phyloP scores from a whole-genome alignment of 805 yeast genomes.

The Kockiozyma suomiensis region DNA sequence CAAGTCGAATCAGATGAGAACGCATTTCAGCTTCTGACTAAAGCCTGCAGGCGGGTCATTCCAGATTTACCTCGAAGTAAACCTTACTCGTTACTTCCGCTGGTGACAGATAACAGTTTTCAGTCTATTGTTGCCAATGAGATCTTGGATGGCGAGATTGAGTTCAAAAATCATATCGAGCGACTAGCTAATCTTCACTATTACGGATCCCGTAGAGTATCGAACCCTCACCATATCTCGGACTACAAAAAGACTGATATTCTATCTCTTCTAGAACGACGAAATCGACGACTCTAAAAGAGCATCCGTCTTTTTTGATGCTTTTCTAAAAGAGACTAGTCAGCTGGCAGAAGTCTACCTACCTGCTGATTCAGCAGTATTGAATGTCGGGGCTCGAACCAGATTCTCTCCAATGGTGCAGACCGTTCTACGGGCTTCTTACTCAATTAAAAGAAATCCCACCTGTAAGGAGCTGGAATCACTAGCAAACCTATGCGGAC shows the following conservation, averaged over 20 bases:
- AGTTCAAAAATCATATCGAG: neutral
- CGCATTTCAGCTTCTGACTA: neutral
- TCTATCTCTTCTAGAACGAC: neutral
- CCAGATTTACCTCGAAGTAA: neutral
- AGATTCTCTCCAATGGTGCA: neutral
- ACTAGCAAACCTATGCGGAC: neutral
- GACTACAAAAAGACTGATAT: too few relatives aligned
- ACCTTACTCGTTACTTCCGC: neutral
- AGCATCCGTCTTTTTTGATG: neutral
- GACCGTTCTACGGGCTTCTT: neutral
- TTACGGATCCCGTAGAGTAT: neutral
- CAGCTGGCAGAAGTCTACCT: neutral
- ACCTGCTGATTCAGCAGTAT: neutral
- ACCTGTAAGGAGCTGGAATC: neutral
- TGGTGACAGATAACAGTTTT: neutral
- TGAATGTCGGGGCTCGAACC: neutral
- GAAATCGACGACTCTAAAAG: neutral
- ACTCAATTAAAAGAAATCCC: neutral
- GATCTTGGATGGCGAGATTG: neutral
- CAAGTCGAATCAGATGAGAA: neutral
- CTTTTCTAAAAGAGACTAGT: neutral
- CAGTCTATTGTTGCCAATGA: neutral
- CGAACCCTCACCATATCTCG: too few relatives aligned
- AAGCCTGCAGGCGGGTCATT: neutral
- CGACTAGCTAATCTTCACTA: neutral